Evolutionary conservation across 1,284 basidiomycete species (phyloP).

Genomic region (Inonotus hispidus): DNA sequence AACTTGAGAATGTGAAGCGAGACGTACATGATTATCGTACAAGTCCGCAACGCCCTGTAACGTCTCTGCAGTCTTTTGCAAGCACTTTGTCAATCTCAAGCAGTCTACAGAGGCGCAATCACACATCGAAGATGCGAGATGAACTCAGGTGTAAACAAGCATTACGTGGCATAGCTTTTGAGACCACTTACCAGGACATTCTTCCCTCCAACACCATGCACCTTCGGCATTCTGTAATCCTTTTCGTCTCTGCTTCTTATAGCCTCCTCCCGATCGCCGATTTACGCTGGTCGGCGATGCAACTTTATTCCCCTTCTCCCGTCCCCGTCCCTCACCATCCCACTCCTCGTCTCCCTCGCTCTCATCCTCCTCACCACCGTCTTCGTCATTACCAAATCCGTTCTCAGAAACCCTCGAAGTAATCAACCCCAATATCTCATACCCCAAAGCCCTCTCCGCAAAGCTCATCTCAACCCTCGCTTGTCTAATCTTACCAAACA

Average conservation of each 20-base stretch:
- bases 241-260: conserved; percentile 24
- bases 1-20: no score
- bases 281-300: background rate
- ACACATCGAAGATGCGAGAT: no score
- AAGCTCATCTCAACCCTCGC: conserved; percentile 69
- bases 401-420: conserved; percentile 41
- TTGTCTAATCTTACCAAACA: conserved; percentile 56
- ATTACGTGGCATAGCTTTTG: no score
- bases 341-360: conserved; percentile 24
- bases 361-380: conserved; percentile 42
- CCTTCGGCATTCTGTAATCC: conserved; percentile 66
- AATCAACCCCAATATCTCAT: conserved; percentile 63
- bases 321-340: conserved; percentile 39
- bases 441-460: conserved; percentile 64
- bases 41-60: conserved; percentile 71
- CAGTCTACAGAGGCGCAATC: conserved; percentile 59
- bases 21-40: conserved; percentile 72
- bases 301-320: conserved; percentile 17
- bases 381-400: conserved; percentile 39
- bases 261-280: background rate
- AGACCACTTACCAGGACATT: conserved; percentile 48
- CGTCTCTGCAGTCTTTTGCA: conserved; percentile 73
- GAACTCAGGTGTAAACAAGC: no score
- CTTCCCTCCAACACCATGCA: conserved; percentile 84
- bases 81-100: conserved; percentile 66